phyloP scores from a whole-genome alignment of 2,329 filamentous ascomycete species.

The Westerdykella ornata region DNA sequence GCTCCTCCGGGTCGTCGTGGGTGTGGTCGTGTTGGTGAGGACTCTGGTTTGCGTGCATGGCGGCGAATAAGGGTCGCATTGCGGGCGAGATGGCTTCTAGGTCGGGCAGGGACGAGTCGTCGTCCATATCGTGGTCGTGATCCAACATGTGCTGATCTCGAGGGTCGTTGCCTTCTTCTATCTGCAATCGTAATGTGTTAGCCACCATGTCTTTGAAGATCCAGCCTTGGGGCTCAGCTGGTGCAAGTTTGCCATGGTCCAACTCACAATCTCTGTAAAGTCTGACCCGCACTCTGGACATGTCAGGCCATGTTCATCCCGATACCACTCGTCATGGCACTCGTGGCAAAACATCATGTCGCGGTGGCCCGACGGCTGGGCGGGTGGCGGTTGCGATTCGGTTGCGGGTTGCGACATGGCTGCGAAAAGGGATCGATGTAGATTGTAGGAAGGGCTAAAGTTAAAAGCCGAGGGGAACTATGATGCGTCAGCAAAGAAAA shows the following conservation, averaged over 20 bases:
- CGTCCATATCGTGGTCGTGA: slow-evolving; percentile 20
- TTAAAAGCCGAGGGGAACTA: background rate
- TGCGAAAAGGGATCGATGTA: slow-evolving; percentile 18
- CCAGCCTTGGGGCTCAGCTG: slow-evolving; percentile 1
- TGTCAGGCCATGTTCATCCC: slow-evolving; percentile 58
- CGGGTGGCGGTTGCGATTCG: slow-evolving; percentile 9
- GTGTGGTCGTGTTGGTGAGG: too few species aligned
- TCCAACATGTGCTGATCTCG: slow-evolving; percentile 39
- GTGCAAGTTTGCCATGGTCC: background rate
- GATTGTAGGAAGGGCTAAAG: slow-evolving; percentile 3
- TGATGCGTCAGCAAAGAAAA: slow-evolving; percentile 2
- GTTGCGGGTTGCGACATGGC: slow-evolving; percentile 13
- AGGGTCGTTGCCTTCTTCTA: slow-evolving; percentile 56
- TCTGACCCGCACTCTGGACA: slow-evolving; percentile 77
- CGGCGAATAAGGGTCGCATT: too few species aligned
- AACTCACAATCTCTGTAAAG: slow-evolving; percentile 76
- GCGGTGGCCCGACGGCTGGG: slow-evolving; percentile 20
- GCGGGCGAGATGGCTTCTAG: slow-evolving; percentile 12
- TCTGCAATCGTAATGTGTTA: slow-evolving; percentile 28
- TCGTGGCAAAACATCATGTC: slow-evolving; percentile 83
- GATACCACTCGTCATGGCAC: slow-evolving; percentile 76
- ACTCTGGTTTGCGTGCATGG: too few species aligned
- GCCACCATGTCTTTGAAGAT: slow-evolving; percentile 1
- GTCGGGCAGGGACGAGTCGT: slow-evolving; percentile 26
- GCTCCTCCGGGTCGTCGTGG: slow-evolving; percentile 44